Base-by-base conservation (phyloP, 495 filamentous ascomycete species). In the Aspergillus biplanus region DNA sequence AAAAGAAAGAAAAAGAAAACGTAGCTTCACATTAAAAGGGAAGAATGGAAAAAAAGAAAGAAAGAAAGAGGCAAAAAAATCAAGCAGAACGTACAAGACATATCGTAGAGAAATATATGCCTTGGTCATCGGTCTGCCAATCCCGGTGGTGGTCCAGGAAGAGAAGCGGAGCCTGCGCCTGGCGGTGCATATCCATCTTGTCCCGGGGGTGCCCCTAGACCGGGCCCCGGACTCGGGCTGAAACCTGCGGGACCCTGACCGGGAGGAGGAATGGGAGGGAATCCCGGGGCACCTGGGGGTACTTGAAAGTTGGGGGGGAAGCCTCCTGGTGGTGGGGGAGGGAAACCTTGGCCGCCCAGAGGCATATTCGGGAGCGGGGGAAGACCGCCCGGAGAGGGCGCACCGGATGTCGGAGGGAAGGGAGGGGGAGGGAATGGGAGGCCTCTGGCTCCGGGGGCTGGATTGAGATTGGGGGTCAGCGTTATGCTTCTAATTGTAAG, bases 401-500 rank as follows among this genome's bases (percentile, higher is more conserved):
- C 77, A 39, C 76, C 78, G 44, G 71, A 49, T 46, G 73, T 59
- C n/a, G 69, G 62, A 11, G 79, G 77, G 75, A 82, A 80, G 0
- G 81, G 83, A 8, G 85, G 84, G 9, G 85, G 84, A 12, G 86
- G 86, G 71, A 93, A 92, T 5, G 88, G 88, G 0, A 89, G 85
- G 13, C 87, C 83, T 55, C 85, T 82, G 52, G 83, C 86, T 46
- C 82, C 84, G 50, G 85, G 83, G 59, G 85, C 83, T 81, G 73
- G 63, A 34, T 21, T 48, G 35, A 46, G 67, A 57, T 44, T 21
- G 55, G 33, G 59, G 58, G 64, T 74, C 77, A 67, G 61, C 52
- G 61, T 55, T 33, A 39, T 12, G 12, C 27, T 47, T 33, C 21
- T 39, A 48, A 39, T 33, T 56, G 0, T 54, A 16, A 32, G 8